Conservation (phyloP, 2,329 filamentous ascomycete species). For the Diplocarpon mali region DNA sequence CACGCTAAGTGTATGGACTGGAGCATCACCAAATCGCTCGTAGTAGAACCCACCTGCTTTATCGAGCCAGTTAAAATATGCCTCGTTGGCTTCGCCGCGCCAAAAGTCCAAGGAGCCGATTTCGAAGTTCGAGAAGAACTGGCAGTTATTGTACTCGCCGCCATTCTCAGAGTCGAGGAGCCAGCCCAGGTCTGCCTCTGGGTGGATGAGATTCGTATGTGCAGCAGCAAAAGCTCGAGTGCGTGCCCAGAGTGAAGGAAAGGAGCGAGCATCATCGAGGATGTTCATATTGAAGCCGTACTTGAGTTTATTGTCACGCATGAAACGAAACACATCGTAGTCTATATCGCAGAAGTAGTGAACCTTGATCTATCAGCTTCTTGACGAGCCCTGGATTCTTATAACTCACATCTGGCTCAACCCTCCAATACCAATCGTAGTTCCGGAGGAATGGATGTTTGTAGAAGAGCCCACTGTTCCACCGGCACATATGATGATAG, state of each 20-base stretch:
- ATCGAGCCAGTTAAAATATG: slow-evolving; percentile 84
- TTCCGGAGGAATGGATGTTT: slow-evolving; percentile 57
- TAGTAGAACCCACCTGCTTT: slow-evolving; percentile 93
- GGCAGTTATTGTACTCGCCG: slow-evolving; percentile 88
- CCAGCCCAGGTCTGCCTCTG: slow-evolving; percentile 77
- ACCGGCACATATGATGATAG: slow-evolving; percentile 98
- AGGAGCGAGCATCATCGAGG: slow-evolving; percentile 88
- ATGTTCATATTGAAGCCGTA: slow-evolving; percentile 75
- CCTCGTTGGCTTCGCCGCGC: slow-evolving; percentile 70
- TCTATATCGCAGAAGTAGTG: slow-evolving; percentile 51
- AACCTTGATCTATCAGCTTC: slow-evolving; percentile 30
- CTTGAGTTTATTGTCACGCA: slow-evolving; percentile 72
- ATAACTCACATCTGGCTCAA: slow-evolving; percentile 45
- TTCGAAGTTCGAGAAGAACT: slow-evolving; percentile 99
- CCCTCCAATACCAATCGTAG: slow-evolving; percentile 50
- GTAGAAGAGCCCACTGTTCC: slow-evolving; percentile 78
- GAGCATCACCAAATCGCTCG: slow-evolving; percentile 93
- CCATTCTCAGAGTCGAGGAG: slow-evolving; percentile 72
- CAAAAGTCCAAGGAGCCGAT: slow-evolving; percentile 88
- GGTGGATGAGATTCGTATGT: slow-evolving; percentile 72
- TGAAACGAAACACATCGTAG: slow-evolving; percentile 79
- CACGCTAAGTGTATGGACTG: slow-evolving; percentile 89
- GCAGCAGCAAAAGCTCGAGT: slow-evolving; percentile 82
- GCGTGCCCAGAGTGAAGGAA: slow-evolving; percentile 88
- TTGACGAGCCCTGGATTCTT: not conserved